Conservation (phyloP, 148 eudicot species). For the Rhododendron kiyosumense region DNA sequence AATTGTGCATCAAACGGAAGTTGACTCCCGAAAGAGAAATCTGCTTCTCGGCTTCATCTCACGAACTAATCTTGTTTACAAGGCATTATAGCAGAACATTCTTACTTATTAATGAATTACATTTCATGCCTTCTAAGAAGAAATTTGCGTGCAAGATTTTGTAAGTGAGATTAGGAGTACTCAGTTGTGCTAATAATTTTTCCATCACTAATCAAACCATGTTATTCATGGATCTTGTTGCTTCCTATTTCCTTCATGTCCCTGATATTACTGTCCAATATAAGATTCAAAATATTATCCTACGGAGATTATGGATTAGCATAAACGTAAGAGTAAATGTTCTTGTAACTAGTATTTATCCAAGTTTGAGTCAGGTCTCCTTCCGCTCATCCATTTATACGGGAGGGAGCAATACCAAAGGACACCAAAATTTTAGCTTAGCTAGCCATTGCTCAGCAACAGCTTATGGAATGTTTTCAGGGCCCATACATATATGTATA, state of each 20-base stretch:
- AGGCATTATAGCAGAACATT: background rate
- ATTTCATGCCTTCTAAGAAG: background rate
- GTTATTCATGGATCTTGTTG: background rate
- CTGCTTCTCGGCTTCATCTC: background rate
- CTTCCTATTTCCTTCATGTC: background rate
- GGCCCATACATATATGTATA: no score
- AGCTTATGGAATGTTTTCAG: background rate
- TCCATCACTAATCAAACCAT: background rate
- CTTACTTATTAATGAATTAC: background rate
- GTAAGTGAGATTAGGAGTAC: background rate
- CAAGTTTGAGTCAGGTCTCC: background rate
- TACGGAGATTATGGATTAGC: background rate
- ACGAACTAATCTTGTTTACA: background rate
- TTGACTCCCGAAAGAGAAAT: background rate
- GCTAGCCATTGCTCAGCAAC: background rate
- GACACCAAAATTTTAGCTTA: background rate
- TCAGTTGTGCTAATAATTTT: background rate
- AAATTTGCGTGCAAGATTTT: background rate
- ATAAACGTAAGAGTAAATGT: background rate
- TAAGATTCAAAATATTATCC: background rate
- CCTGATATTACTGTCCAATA: background rate
- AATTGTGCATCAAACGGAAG: background rate
- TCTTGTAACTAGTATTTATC: background rate
- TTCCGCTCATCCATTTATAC: background rate
- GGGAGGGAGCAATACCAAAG: background rate